phyloP scores from a whole-genome alignment of 2,329 filamentous ascomycete species.

The Fusarium veterinarium region DNA sequence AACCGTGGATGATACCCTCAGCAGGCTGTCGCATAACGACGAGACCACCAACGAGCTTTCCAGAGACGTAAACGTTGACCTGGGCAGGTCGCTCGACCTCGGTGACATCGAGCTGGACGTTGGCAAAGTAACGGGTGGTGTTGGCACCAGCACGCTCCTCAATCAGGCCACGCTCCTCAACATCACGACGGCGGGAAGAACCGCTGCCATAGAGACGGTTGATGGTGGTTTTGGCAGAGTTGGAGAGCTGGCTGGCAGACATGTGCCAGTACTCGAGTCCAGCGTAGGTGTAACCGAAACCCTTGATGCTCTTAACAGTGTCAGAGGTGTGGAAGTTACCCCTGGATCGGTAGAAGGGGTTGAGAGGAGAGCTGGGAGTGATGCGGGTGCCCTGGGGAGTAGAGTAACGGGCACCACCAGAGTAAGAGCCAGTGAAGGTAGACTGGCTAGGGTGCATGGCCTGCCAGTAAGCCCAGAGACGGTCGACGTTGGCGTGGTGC shows the following conservation, averaged over 20 bases:
- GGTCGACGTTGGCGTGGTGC: conserved; percentile 70
- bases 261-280: conserved; percentile 52
- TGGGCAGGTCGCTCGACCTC: conserved; percentile 52
- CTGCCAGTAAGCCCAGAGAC: conserved; percentile 70
- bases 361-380: conserved; percentile 58
- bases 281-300: conserved; percentile 55
- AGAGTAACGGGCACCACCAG: conserved; percentile 52
- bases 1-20: conserved; percentile 48
- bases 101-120: conserved; percentile 49
- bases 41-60: conserved; percentile 48
- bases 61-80: conserved; percentile 50
- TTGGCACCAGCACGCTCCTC: conserved; percentile 23
- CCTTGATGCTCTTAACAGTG: conserved; percentile 48
- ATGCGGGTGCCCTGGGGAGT: conserved; percentile 55
- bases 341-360: conserved; percentile 60
- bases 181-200: conserved; percentile 24
- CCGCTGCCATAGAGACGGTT: conserved; percentile 49
- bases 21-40: conserved; percentile 53
- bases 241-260: conserved; percentile 45
- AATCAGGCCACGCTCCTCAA: conserved; percentile 29
- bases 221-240: conserved; percentile 48
- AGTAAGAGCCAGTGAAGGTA: conserved; percentile 52
- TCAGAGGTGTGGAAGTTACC: conserved; percentile 57
- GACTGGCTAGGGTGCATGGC: conserved; percentile 53
- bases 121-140: conserved; percentile 51